phyloP scores from a whole-genome alignment of 768 basidiomycete species.

The Suillus lakei region DNA sequence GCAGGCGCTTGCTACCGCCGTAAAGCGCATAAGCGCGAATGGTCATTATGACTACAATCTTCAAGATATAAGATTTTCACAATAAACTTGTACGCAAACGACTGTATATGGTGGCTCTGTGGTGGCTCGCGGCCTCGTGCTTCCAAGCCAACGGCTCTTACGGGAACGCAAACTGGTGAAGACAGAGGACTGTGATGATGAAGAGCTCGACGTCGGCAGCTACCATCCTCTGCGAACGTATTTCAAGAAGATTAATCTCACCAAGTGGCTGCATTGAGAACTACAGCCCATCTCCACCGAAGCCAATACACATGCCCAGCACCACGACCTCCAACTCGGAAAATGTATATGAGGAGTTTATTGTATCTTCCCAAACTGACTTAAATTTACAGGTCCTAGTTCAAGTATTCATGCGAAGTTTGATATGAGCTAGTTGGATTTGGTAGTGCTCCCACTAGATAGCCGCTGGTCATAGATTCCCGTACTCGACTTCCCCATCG shows the following conservation, averaged over 20 bases:
- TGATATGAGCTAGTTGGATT: not conserved
- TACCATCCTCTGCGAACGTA: too few species aligned
- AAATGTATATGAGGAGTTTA: not conserved
- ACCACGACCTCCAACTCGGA: not conserved
- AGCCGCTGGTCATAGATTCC: conserved; percentile 35
- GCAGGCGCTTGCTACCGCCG: too few species aligned
- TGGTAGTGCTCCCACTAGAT: not conserved
- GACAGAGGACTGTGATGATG: too few species aligned
- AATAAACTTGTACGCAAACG: too few species aligned
- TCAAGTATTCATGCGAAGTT: not conserved
- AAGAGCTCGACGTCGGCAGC: too few species aligned
- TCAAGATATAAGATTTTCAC: too few species aligned
- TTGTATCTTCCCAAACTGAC: not conserved
- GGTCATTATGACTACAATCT: too few species aligned
- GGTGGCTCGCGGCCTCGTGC: too few species aligned
- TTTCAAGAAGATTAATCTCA: not conserved
- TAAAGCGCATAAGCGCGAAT: too few species aligned
- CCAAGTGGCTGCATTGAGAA: not conserved
- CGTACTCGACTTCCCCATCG: conserved; percentile 73
- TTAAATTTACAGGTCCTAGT: not conserved
- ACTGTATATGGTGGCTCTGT: too few species aligned
- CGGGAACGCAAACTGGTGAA: too few species aligned
- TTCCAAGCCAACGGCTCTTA: too few species aligned
- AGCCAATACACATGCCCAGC: not conserved
- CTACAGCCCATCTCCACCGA: not conserved